A percentile compares a stretch with the other conserved stretches of the same genome.
phyloP scores from a whole-genome alignment of 2,329 filamentous ascomycete species.

The Pseudopithomyces chartarum region DNA sequence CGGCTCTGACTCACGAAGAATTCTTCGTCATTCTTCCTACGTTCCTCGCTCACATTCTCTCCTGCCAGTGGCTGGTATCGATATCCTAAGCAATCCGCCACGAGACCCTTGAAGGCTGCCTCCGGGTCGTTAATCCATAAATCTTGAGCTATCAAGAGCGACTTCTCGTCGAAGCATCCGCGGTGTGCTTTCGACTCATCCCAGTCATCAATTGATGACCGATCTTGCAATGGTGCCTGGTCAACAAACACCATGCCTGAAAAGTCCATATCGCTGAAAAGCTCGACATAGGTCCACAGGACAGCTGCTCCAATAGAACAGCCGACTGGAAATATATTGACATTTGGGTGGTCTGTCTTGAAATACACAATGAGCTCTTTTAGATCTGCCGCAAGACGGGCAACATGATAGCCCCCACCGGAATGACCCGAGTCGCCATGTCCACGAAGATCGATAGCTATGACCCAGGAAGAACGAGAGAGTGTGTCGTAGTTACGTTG shows the following conservation, averaged over 20 bases:
- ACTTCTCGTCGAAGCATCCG: slow-evolving; percentile 3
- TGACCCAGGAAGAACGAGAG: not conserved
- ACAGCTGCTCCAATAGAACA: slow-evolving; percentile 4
- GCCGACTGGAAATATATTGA: not conserved
- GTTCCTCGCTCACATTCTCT: not conserved
- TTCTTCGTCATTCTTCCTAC: not conserved
- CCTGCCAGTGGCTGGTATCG: not conserved
- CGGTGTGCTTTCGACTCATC: slow-evolving; percentile 5
- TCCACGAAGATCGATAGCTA: slow-evolving; percentile 3
- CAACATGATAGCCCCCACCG: slow-evolving; percentile 3
- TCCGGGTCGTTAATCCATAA: not conserved
- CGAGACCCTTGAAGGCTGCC: slow-evolving; percentile 1
- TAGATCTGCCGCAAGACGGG: not conserved
- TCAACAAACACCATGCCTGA: slow-evolving; percentile 5
- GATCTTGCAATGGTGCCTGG: slow-evolving; percentile 5
- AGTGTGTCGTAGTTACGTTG: not conserved
- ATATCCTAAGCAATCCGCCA: slow-evolving; percentile 5
- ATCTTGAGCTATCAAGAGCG: not conserved
- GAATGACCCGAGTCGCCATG: slow-evolving; percentile 2
- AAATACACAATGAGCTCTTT: slow-evolving; percentile 1
- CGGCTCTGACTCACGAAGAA: slow-evolving; percentile 6
- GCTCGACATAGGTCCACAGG: slow-evolving; percentile 3
- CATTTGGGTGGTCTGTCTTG: not conserved
- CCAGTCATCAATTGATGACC: not conserved
- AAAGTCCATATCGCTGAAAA: slow-evolving; percentile 2